Evolutionary conservation across 805 yeast species (phyloP).

Genomic region (Suhomyces prunicola): DNA sequence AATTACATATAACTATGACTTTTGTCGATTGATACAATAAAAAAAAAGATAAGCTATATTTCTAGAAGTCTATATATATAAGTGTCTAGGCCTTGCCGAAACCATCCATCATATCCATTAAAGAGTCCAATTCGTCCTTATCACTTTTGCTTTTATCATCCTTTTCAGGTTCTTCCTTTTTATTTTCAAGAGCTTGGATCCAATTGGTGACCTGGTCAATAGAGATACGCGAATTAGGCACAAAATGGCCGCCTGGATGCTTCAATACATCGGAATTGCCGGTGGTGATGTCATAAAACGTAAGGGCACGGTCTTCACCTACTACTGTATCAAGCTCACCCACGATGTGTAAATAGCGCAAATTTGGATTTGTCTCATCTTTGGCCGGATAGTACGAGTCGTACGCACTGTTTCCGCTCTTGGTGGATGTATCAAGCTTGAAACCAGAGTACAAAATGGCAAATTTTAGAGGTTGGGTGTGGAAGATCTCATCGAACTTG

Average conservation of each 20-base stretch:
- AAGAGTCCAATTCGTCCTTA: conserved; percentile 27
- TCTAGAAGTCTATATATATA: not conserved
- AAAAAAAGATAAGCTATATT: no score
- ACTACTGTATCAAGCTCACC: conserved; percentile 91
- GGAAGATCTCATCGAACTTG: conserved; percentile 53
- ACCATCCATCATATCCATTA: conserved; percentile 40
- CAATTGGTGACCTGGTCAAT: conserved; percentile 41
- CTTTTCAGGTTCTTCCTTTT: conserved; percentile 11
- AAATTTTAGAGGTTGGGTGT: conserved; percentile 54
- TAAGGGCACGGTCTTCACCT: conserved; percentile 63
- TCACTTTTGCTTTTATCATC: conserved; percentile 13
- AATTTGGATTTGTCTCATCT: conserved; percentile 19
- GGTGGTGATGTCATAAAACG: conserved; percentile 42
- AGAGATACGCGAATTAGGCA: conserved; percentile 72
- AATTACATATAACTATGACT: no score
- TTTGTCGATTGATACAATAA: no score
- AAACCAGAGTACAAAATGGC: conserved; percentile 74
- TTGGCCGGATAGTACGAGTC: conserved; percentile 20
- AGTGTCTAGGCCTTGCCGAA: conserved; percentile 16
- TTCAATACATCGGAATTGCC: conserved; percentile 57
- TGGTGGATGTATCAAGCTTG: conserved; percentile 26
- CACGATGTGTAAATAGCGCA: conserved; percentile 60
- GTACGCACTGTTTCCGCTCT: conserved; percentile 25
- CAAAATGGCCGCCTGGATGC: conserved; percentile 97
- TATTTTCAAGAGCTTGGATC: conserved; percentile 23